A percentile compares a stretch with the other conserved stretches of the same genome.
Evolutionary conservation across 2,329 filamentous ascomycete species (phyloP).

Genomic region (Metarhizium guizhouense): DNA sequence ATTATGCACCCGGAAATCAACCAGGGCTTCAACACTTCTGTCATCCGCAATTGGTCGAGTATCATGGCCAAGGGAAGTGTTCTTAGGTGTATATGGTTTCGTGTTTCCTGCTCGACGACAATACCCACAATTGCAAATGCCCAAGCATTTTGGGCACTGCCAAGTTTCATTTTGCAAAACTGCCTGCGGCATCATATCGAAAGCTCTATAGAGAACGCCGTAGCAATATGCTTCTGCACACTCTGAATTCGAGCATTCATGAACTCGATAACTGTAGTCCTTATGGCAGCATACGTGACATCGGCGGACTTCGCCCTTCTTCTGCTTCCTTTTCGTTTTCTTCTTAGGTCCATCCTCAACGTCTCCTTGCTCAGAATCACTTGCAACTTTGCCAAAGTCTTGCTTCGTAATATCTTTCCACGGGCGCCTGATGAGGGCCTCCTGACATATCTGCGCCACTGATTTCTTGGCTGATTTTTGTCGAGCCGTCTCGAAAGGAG

Average conservation of each 20-base stretch:
- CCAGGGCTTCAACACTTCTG: constrained; percentile 79
- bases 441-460: constrained; percentile 87
- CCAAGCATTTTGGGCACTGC: constrained; percentile 80
- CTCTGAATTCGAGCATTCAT: constrained; percentile 59
- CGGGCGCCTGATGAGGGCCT: constrained; percentile 70
- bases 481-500: constrained; percentile 61
- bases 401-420: constrained; percentile 73
- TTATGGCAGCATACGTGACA: constrained; percentile 81
- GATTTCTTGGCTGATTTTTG: constrained; percentile 64
- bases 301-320: constrained; percentile 43
- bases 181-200: constrained; percentile 78
- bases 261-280: constrained; percentile 78
- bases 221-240: constrained; percentile 82
- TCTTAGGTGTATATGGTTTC: constrained; percentile 75
- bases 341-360: constrained; percentile 51
- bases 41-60: constrained; percentile 85
- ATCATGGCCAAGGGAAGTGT: constrained; percentile 81
- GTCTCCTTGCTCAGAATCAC: constrained; percentile 48
- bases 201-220: constrained; percentile 83
- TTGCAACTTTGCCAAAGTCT: constrained; percentile 34
- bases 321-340: constrained; percentile 46
- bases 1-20: constrained; percentile 88
- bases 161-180: constrained; percentile 75
- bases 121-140: constrained; percentile 77
- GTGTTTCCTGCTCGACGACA: constrained; percentile 63